These are phyloP conservation scores for Diaporthe nobilis DNA, from an alignment of 2,329 filamentous ascomycete species.

Conservation along the genomic window DNA sequence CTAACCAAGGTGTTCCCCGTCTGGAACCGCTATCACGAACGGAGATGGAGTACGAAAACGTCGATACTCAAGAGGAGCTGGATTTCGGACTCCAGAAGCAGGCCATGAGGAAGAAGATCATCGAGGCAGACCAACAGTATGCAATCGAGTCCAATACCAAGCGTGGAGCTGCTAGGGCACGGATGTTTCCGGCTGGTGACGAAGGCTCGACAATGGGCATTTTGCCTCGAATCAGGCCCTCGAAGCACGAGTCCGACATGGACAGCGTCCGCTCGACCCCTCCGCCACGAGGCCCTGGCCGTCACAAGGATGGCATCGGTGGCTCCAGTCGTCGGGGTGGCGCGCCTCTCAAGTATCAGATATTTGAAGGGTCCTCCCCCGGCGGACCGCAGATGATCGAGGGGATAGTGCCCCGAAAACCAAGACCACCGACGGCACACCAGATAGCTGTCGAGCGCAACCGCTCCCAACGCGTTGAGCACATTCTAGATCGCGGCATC, in stretches of 20 bases:
- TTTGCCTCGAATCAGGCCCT: conserved; percentile 73
- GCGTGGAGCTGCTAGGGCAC: conserved; percentile 60
- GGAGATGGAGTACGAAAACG: conserved; percentile 78
- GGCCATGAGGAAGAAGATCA: conserved; percentile 80
- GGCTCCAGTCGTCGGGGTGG: conserved; percentile 58
- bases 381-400: conserved; percentile 67
- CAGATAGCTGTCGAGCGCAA: conserved; percentile 86
- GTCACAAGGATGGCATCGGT: conserved; percentile 53
- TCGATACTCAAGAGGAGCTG: conserved; percentile 78
- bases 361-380: conserved; percentile 73
- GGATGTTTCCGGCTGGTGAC: conserved; percentile 51
- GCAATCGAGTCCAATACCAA: conserved; percentile 73
- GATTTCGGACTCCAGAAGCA: conserved; percentile 81
- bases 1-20: conserved; percentile 78
- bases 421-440: conserved; percentile 83
- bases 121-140: conserved; percentile 81
- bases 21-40: conserved; percentile 76
- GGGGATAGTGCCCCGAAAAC: conserved; percentile 71
- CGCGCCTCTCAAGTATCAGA: conserved; percentile 70
- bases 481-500: conserved; percentile 83
- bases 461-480: conserved; percentile 83
- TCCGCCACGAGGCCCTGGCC: conserved; percentile 58
- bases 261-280: conserved; percentile 68
- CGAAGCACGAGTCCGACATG: conserved; percentile 71
- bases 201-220: conserved; percentile 70